A percentile compares a stretch with the other conserved stretches of the same genome.
Evolutionary conservation across 2,329 filamentous ascomycete genomes (phyloP).

Genomic region (Didymella pomorum): DNA sequence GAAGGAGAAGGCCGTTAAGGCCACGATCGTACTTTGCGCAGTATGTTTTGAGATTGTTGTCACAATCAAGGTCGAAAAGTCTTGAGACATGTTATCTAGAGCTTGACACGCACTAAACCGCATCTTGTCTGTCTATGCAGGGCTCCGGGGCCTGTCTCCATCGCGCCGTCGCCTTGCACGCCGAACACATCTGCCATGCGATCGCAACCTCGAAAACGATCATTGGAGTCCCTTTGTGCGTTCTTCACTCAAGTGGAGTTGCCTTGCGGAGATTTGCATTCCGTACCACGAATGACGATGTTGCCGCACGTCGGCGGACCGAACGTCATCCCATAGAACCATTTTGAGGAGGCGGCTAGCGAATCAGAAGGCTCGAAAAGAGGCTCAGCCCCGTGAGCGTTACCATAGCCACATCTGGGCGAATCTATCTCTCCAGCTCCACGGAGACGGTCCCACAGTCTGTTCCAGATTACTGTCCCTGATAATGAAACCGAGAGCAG

Average conservation of each 20-base stretch:
- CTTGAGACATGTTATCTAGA: conserved; percentile 14
- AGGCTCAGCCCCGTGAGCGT: background rate
- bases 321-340: conserved; percentile 4
- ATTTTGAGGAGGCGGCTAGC: background rate
- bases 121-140: conserved; percentile 20
- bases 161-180: conserved; percentile 13
- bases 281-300: conserved; percentile 8
- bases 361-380: conserved; percentile 8
- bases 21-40: conserved; percentile 8
- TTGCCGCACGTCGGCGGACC: conserved; percentile 15
- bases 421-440: background rate
- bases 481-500: background rate
- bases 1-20: conserved; percentile 5
- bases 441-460: background rate
- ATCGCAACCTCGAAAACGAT: background rate
- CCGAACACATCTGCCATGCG: background rate
- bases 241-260: conserved; percentile 6
- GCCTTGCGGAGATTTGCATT: conserved; percentile 13
- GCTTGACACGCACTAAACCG: conserved; percentile 20
- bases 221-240: background rate
- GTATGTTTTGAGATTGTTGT: conserved; percentile 12
- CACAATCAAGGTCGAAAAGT: conserved; percentile 15
- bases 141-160: conserved; percentile 2
- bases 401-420: conserved; percentile 1
- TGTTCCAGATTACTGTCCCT: conserved; percentile 3